Percentiles rank a stretch among this genome's conserved stretches.
Conservation (phyloP, 1,139 yeast species). For the Geotrichum reessii region DNA sequence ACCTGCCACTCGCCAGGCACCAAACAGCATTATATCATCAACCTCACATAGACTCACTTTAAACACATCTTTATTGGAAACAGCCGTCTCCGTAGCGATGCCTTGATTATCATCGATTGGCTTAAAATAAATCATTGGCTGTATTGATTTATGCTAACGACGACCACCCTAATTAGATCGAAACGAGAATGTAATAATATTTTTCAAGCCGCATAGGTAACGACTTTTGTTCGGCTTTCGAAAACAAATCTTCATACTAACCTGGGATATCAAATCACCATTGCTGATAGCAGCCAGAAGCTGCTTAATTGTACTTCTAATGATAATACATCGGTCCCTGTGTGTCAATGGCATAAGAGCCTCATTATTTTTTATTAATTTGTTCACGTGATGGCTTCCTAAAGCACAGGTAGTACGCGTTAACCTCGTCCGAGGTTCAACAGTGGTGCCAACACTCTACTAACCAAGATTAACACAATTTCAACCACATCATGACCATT, state of each 20-base stretch:
- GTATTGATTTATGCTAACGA: neutral
- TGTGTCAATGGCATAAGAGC: no score
- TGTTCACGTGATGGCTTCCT: neutral
- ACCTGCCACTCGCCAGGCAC: neutral
- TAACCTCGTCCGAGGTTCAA: neutral
- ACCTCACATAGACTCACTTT: neutral
- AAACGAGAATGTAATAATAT: neutral
- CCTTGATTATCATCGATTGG: neutral
- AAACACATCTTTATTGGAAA: neutral
- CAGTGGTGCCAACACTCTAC: neutral
- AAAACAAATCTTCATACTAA: neutral
- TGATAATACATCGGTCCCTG: no score
- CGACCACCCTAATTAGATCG: neutral
- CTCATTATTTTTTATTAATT: neutral
- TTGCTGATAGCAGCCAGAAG: no score
- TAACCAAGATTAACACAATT: neutral
- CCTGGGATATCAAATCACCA: no score
- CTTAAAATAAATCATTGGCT: neutral
- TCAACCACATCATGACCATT: neutral
- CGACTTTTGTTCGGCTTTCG: neutral
- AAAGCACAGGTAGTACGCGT: neutral
- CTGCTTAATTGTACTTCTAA: no score
- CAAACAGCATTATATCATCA: neutral
- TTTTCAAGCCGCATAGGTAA: neutral
- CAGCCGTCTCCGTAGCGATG: neutral